Evolutionary conservation across 2,329 filamentous ascomycete species (phyloP).

Genomic region (Stagonosporopsis rhizophila): DNA sequence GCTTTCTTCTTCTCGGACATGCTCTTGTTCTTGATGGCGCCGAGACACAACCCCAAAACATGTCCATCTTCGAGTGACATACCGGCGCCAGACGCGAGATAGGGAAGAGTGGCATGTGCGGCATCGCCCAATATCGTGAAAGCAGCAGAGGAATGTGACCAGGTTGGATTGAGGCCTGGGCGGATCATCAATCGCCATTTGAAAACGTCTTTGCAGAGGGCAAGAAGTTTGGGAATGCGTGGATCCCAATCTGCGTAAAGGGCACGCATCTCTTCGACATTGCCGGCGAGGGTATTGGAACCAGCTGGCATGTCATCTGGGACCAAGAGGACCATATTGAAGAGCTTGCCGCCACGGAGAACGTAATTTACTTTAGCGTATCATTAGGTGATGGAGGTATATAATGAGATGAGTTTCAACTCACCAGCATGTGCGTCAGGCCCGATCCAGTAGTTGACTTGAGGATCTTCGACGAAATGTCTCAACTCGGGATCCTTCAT

Average conservation of each 20-base stretch:
- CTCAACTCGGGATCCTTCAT: slow-evolving; percentile 56
- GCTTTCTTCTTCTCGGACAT: slow-evolving; percentile 48
- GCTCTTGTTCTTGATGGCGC: slow-evolving; percentile 52
- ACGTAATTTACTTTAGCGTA: slow-evolving; percentile 56
- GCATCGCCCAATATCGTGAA: slow-evolving; percentile 70
- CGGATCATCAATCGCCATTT: slow-evolving; percentile 69
- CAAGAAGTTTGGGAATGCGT: slow-evolving; percentile 60
- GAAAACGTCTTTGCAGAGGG: slow-evolving; percentile 63
- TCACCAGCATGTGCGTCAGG: slow-evolving; percentile 56
- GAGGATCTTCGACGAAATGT: slow-evolving; percentile 55
- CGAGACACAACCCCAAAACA: slow-evolving; percentile 63
- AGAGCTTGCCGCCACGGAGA: slow-evolving; percentile 56
- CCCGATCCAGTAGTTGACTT: slow-evolving; percentile 62
- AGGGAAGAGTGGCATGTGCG: slow-evolving; percentile 70
- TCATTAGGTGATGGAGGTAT: not conserved
- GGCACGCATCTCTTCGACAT: slow-evolving; percentile 62
- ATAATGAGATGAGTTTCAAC: not conserved
- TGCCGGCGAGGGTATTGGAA: slow-evolving; percentile 56
- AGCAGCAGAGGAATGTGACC: slow-evolving; percentile 63
- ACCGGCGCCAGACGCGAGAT: slow-evolving; percentile 64
- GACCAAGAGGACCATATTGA: slow-evolving; percentile 61
- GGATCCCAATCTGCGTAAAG: slow-evolving; percentile 67
- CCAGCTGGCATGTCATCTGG: slow-evolving; percentile 59
- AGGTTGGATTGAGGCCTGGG: slow-evolving; percentile 59
- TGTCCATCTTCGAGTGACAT: slow-evolving; percentile 69